Percentiles rank a stretch among this genome's conserved stretches.
Conservation (phyloP, 2,329 filamentous ascomycete genomes). For the Sphaerulina vaccinii region DNA sequence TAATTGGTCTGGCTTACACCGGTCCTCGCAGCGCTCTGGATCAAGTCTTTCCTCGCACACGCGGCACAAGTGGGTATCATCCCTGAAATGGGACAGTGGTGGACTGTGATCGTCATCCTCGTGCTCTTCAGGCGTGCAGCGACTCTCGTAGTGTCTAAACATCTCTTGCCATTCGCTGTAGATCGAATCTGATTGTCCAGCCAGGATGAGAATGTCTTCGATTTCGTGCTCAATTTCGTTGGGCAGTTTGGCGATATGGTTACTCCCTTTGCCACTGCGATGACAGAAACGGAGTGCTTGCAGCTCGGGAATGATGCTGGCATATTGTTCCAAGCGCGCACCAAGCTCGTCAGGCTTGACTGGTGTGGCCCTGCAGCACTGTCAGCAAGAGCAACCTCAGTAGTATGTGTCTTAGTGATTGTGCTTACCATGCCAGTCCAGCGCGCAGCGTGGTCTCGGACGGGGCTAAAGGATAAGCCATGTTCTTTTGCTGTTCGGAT, state of each 20-base stretch:
- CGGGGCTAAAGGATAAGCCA: too few species aligned
- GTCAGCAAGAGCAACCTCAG: background rate
- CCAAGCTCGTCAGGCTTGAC: conserved; percentile 22
- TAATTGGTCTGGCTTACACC: background rate
- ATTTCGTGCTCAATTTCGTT: conserved; percentile 23
- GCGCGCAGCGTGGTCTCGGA: background rate
- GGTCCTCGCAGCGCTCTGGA: background rate
- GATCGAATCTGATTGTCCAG: too few species aligned
- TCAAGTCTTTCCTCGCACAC: background rate
- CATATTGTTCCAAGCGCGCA: conserved; percentile 14
- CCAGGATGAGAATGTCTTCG: conserved; percentile 15
- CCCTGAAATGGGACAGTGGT: too few species aligned
- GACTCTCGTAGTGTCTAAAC: conserved; percentile 16
- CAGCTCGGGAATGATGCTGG: conserved; percentile 9
- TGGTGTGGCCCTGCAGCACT: conserved; percentile 15
- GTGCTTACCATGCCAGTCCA: background rate
- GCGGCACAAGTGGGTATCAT: background rate
- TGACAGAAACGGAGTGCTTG: conserved; percentile 24
- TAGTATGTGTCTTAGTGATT: too few species aligned
- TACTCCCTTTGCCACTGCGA: conserved; percentile 22
- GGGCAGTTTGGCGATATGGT: conserved; percentile 27
- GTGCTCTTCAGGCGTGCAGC: conserved; percentile 18
- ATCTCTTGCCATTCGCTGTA: background rate
- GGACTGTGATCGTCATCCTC: background rate
- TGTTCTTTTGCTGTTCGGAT: background rate